Base-by-base conservation (phyloP, 2,329 filamentous ascomycete species). In the Ophiocordyceps camponoti-rufipedis region DNA sequence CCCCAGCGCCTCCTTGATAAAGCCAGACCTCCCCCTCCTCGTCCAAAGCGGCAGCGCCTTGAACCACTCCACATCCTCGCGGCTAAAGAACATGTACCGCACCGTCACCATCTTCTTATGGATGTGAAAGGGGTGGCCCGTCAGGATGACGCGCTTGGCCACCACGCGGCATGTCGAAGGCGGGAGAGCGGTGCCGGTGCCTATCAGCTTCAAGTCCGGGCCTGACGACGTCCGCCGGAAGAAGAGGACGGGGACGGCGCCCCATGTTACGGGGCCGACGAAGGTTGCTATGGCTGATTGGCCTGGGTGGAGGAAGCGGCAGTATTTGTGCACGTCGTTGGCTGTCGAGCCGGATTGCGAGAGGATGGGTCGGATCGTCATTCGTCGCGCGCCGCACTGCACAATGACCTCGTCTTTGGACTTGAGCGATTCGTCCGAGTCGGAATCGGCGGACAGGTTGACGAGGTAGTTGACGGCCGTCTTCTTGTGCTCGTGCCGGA, bases 41-140 rank as follows among this genome's bases (percentile, higher is more conserved):
- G 91, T 98, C 88, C 89, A 98, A 51, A 98, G 65, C 48, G 91
- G 89, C 58, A 98, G 62, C 1, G 89, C 89, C 69, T 94, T 94
- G 75, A 96, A 98, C 88, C 91, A 98, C 53, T 84, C 78, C 31
- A 98, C 85, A 52, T 98, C 93, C 56, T 89, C 85, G 43, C 82
- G 72, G 69, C 89, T 93, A 78, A 98, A 98, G 74, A 98, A 98
- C 93, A 98, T 98, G 74, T 98, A 98, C 29, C 91, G 82, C 42
- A 98, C 81, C 1, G 93, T 98, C 48, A 98, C 91, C 23, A 98
- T 72, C 64, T 83, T 87, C 74, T 94, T 95, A 76, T 98, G 86
- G 61, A 98, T 98, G 68, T 98, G 94, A 73, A 86, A 95, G 0
- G 93, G 91, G 59, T 98, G 89, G 14, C 91, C 93, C 0, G 91